phyloP scores from a whole-genome alignment of 176 grass and related monocot species.

The Eragrostis nindensis region DNA sequence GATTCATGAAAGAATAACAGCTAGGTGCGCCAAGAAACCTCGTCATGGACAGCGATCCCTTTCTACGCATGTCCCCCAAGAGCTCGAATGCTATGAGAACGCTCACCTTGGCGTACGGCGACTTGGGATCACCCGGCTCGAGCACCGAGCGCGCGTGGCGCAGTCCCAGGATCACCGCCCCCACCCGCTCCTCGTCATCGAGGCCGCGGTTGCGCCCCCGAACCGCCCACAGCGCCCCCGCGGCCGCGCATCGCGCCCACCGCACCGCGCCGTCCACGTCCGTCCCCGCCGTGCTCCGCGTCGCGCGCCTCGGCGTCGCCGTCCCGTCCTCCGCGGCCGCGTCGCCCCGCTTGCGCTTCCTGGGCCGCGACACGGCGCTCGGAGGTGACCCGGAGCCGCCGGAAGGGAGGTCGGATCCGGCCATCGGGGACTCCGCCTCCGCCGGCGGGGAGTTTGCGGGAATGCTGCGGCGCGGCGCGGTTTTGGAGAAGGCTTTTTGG shows the following conservation, averaged over 20 bases:
- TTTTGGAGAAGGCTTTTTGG: slow-evolving; percentile 30
- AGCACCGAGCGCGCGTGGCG: not conserved
- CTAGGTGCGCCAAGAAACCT: not conserved
- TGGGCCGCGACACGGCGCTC: not conserved
- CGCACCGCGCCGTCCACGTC: not conserved
- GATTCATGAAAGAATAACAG: not conserved
- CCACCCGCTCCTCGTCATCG: slow-evolving; percentile 2
- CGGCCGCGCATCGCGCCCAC: slow-evolving; percentile 27
- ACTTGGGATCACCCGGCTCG: not conserved
- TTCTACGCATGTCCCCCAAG: not conserved
- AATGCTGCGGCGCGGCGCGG: slow-evolving; percentile 41
- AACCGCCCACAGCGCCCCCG: slow-evolving; percentile 30
- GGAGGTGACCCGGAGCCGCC: not conserved
- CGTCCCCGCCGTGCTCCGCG: slow-evolving; percentile 5
- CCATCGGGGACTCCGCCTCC: slow-evolving; percentile 27
- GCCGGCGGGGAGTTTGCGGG: slow-evolving; percentile 46
- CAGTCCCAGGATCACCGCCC: slow-evolving; percentile 16
- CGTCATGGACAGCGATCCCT: slow-evolving; percentile 7
- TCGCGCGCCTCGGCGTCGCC: not conserved
- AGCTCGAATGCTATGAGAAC: not conserved
- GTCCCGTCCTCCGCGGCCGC: not conserved
- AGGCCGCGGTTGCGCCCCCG: slow-evolving; percentile 25
- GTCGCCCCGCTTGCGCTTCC: slow-evolving; percentile 35
- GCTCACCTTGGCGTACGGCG: slow-evolving; percentile 34
- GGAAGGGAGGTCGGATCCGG: slow-evolving; percentile 29